Evolutionary conservation across 495 filamentous ascomycete species (phyloP).

Genomic region (Podospora bellae-mahoneyi): DNA sequence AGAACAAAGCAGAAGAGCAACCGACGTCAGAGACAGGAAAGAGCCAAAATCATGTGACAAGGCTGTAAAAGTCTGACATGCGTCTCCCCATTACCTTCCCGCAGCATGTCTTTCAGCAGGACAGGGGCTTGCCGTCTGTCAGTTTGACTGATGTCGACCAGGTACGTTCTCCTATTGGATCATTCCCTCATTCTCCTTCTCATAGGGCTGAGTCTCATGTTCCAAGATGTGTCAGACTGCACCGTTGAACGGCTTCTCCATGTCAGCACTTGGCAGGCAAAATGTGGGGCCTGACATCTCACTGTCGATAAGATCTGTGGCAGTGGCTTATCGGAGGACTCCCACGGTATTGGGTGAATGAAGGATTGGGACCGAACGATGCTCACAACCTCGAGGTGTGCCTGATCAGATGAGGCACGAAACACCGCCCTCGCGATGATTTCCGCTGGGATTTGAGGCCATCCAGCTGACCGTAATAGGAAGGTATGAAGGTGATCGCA

Average conservation of each 20-base stretch:
- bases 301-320: no score
- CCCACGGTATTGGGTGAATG: background rate
- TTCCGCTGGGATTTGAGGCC: background rate
- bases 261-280: no score
- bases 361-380: background rate
- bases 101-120: background rate
- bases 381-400: background rate
- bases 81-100: background rate
- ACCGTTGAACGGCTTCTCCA: no score
- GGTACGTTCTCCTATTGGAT: no score
- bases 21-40: background rate
- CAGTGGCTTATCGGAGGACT: constrained; percentile 1
- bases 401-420: background rate
- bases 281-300: no score
- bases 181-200: background rate
- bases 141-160: no score
- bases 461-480: background rate
- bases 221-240: no score
- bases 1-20: background rate
- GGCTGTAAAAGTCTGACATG: background rate
- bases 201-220: background rate
- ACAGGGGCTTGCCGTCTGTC: background rate
- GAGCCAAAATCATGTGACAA: background rate
- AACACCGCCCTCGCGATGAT: background rate
- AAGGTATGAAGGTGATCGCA: background rate